Percentiles rank a stretch among this genome's conserved stretches.
Conservation (phyloP, 768 basidiomycete genomes). For the Naganishia antarctica region DNA sequence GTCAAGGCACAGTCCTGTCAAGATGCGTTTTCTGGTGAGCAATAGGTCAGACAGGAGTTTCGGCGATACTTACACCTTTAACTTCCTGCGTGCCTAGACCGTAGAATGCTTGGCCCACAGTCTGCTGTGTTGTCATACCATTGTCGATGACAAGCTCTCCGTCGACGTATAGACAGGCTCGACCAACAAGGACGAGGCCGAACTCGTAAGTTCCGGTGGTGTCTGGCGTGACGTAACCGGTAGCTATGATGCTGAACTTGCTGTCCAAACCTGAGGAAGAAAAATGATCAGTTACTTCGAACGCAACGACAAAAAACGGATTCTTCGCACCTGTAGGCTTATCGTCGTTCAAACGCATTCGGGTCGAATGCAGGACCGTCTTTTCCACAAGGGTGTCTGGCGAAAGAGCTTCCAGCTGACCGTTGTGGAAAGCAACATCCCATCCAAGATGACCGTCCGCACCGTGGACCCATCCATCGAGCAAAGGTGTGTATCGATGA, state of each 20-base stretch:
- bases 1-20: neutral
- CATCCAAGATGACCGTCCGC: conserved; percentile 58
- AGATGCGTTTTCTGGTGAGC: neutral
- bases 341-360: conserved; percentile 64
- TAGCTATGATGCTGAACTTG: conserved; percentile 54
- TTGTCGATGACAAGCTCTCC: conserved; percentile 40
- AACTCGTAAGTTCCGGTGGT: conserved; percentile 54
- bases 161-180: conserved; percentile 37
- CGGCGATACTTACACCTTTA: neutral
- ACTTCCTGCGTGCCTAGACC: conserved; percentile 9
- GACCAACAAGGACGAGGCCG: conserved; percentile 45
- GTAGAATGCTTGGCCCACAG: conserved; percentile 18
- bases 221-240: conserved; percentile 43
- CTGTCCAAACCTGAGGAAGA: conserved; percentile 64
- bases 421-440: conserved; percentile 61
- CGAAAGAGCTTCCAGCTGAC: conserved; percentile 55
- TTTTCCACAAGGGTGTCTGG: conserved; percentile 43
- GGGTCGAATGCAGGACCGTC: conserved; percentile 57
- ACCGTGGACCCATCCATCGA: conserved; percentile 58
- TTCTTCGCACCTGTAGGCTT: conserved; percentile 54
- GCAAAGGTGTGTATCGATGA: conserved; percentile 62
- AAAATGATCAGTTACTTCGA: conserved; percentile 26
- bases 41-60: neutral
- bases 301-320: neutral
- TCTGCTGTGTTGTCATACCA: conserved; percentile 34